phyloP scores from a whole-genome alignment of 129 eudicot species.

The Deinandra increscens region DNA sequence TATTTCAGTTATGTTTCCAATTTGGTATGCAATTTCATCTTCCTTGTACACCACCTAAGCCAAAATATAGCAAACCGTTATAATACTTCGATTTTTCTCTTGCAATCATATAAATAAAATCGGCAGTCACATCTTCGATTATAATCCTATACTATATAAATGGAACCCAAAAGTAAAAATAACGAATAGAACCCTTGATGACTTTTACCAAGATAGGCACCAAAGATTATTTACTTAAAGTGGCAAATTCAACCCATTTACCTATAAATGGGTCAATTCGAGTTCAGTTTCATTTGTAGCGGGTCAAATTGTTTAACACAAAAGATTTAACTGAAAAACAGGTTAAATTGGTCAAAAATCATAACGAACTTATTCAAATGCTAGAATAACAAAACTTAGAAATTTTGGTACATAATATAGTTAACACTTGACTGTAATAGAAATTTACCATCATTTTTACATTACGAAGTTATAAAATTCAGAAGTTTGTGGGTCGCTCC shows the following conservation, averaged over 20 bases:
- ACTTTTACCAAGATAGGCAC: not conserved
- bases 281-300: not conserved
- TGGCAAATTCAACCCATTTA: not conserved
- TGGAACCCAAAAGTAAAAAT: not conserved
- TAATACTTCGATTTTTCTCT: not conserved
- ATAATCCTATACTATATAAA: not conserved
- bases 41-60: slow-evolving; percentile 76
- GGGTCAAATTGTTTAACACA: not conserved
- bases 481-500: not conserved
- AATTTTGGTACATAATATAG: not conserved
- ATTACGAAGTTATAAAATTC: not conserved
- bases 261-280: not conserved
- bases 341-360: not conserved
- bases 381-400: not conserved
- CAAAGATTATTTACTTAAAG: not conserved
- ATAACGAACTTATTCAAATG: not conserved
- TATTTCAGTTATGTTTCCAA: slow-evolving; percentile 93
- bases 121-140: not conserved
- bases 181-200: not conserved
- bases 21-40: slow-evolving; percentile 95
- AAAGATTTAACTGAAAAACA: not conserved
- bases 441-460: not conserved
- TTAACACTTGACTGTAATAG: not conserved
- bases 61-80: slow-evolving; percentile 21
- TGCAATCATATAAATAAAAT: slow-evolving; percentile 1